Base-by-base conservation (phyloP, 2,329 filamentous ascomycete genomes). In the Nemania sp. region DNA sequence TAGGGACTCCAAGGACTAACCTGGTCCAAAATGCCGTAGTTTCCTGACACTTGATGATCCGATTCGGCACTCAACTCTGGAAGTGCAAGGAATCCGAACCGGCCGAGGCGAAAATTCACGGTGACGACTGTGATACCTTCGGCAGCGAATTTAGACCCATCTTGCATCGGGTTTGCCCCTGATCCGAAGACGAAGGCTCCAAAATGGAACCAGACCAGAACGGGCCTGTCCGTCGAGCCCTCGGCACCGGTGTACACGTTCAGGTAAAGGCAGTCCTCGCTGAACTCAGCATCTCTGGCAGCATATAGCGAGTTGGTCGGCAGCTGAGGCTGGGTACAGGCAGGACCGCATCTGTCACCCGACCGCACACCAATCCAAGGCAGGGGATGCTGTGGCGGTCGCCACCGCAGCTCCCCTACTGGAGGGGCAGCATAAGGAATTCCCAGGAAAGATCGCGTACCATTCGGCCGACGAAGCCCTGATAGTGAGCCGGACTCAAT, bases 1-100 rank as follows among this genome's bases (percentile, higher is more conserved):
- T n/a, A n/a, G n/a, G n/a, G n/a, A n/a, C n/a, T n/a, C n/a, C n/a
- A n/a, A n/a, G n/a, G n/a, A n/a, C n/a, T n/a, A n/a, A n/a, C n/a
- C 40, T 57, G 54, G 11, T 57, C 54, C 51, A 57, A 51, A 9
- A 57, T 54, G 19, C 50, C 54, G 17, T 57, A 57, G 26, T 57
- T 57, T 3, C 54, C 51, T 12, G 54, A 57, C 3, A 51, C 34
- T 12, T 48, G 34, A 17, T 43, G 42, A 5, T 33, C 54, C 1
- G 54, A 57, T 46, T 57, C 54, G 12, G 45, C 42, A 28, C 41
- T 57, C 14, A 57, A 28, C n/a, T 54, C 50, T 6, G 51, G 51
- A 20, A 47, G 54, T 11, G 54, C 54, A 15, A 57, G 51, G 11
- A 54, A 54, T 24, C 54, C 54, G 19, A 54, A 36, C 5, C 54